Evolutionary conservation across 2,329 filamentous ascomycete genomes (phyloP).

Genomic region (Periconia macrospinosa): DNA sequence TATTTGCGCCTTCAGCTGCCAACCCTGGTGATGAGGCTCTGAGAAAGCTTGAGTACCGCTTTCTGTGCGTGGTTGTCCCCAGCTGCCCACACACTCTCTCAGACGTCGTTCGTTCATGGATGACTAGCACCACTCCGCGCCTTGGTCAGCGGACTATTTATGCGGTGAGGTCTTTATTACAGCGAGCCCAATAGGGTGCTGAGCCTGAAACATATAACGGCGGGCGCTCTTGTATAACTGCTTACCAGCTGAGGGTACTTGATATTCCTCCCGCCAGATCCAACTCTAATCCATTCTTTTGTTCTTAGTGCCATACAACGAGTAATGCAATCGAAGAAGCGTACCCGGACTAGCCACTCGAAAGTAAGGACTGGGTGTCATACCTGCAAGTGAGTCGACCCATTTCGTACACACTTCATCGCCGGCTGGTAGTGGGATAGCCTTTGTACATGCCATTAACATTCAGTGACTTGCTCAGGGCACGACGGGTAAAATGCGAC

Average conservation of each 20-base stretch:
- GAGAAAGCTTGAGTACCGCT: not conserved
- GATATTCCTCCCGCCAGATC: too few relatives aligned
- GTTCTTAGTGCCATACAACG: not conserved
- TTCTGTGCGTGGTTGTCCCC: not conserved
- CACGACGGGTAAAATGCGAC: constrained; percentile 20
- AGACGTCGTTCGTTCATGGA: not conserved
- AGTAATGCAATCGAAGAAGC: constrained; percentile 9
- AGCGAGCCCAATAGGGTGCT: not conserved
- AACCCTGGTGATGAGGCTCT: not conserved
- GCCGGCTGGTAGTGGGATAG: too few relatives aligned
- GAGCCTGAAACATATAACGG: not conserved
- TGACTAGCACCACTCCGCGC: too few relatives aligned
- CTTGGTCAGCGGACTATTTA: not conserved
- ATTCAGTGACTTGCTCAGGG: constrained; percentile 6
- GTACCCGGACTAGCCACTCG: constrained; percentile 16
- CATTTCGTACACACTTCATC: not conserved
- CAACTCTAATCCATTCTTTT: not conserved
- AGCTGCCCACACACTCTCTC: not conserved
- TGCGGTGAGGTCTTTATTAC: not conserved
- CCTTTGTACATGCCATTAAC: not conserved
- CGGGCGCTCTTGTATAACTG: too few relatives aligned
- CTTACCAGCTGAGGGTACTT: not conserved
- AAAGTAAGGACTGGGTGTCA: constrained; percentile 20
- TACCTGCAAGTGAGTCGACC: constrained; percentile 19
- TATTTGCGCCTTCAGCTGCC: not conserved